Evolutionary conservation across 2,329 filamentous ascomycete species (phyloP).

Genomic region (Fusarium sp.): DNA sequence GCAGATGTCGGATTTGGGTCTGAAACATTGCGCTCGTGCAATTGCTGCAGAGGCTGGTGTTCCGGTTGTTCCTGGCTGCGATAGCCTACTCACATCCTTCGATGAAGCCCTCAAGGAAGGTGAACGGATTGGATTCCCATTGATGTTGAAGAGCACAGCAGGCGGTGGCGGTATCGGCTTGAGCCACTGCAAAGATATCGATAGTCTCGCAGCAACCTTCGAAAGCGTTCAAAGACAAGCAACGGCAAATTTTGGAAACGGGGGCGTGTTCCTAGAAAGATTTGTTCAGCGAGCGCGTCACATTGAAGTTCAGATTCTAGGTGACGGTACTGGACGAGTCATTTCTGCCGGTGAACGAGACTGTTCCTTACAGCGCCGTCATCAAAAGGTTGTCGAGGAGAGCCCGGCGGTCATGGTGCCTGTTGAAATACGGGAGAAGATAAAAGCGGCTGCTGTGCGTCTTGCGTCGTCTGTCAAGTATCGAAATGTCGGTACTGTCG

Average conservation of each 20-base stretch:
- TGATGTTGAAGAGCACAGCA: constrained; percentile 65
- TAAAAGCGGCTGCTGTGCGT: constrained; percentile 56
- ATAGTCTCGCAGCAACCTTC: constrained; percentile 52
- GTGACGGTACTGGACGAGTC: constrained; percentile 60
- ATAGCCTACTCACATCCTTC: constrained; percentile 44
- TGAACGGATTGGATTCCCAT: constrained; percentile 54
- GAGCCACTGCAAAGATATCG: constrained; percentile 53
- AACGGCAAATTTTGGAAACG: constrained; percentile 59
- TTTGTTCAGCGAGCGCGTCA: constrained; percentile 61
- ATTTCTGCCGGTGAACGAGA: constrained; percentile 63
- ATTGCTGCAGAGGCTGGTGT: constrained; percentile 52
- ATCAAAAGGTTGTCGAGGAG: constrained; percentile 69
- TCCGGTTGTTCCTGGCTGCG: constrained; percentile 54
- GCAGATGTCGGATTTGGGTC: constrained; percentile 56
- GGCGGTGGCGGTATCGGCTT: constrained; percentile 65
- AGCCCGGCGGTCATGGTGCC: constrained; percentile 57
- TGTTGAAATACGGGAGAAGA: constrained; percentile 48
- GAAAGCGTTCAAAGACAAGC: constrained; percentile 58
- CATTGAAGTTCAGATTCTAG: constrained; percentile 67
- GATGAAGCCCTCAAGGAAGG: constrained; percentile 50
- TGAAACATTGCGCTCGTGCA: constrained; percentile 57
- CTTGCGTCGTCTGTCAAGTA: constrained; percentile 57
- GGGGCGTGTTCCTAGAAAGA: constrained; percentile 60
- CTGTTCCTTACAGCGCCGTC: constrained; percentile 66
- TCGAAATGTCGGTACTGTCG: constrained; percentile 61